Base-by-base conservation (phyloP, 129 eudicot species). In the Saussurea involucrata region DNA sequence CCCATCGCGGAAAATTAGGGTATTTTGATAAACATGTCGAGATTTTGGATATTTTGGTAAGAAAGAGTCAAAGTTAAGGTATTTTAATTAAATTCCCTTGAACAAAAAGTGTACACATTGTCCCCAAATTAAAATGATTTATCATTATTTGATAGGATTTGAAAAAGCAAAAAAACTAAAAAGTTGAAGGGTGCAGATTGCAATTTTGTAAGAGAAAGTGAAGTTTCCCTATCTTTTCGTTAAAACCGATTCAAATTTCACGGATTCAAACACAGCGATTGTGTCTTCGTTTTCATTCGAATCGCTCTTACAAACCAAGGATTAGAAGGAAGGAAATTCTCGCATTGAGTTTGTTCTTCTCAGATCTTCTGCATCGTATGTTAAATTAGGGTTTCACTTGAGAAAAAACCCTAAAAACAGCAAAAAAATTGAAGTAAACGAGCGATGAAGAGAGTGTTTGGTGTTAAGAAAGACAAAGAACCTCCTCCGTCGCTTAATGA, bases 371-470 rank as follows among this genome's bases (percentile, higher is more conserved):
- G 37, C 68, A 31, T 77, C 33, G 1, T 67, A n/a, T 22, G 74
- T 8, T 71, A 49, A 33, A 68, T 20, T 33, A 17, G 74, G 65
- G 73, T 32, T 53, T 55, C n/a, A 31, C 20, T 7, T 1, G 10
- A 29, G 24, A 34, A 22, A 36, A 78, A 78, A 65, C 73, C 78
- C 78, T 49, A 29, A 65, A 65, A 70, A 66, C 29, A 28, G 44
- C 27, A 11, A 0, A 24, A 32, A 72, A 8, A 46, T 65, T 3
- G 44, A 32, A 73, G 34, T n/a, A 64, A 73, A 27, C 33, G 53
- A 80, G 79, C 87, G 77, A 90, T 90, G 96, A 86, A 80, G 87
- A 83, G 90, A 82, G 87, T 90, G 57, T 90, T 90, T 71, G 96
- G 96, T 58, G 78, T 40, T 63, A 90, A 87, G 90, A 90, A 90